Evolutionary conservation across 163 green algal species (phyloP).

Genomic region (Prototheca wickerhamii): DNA sequence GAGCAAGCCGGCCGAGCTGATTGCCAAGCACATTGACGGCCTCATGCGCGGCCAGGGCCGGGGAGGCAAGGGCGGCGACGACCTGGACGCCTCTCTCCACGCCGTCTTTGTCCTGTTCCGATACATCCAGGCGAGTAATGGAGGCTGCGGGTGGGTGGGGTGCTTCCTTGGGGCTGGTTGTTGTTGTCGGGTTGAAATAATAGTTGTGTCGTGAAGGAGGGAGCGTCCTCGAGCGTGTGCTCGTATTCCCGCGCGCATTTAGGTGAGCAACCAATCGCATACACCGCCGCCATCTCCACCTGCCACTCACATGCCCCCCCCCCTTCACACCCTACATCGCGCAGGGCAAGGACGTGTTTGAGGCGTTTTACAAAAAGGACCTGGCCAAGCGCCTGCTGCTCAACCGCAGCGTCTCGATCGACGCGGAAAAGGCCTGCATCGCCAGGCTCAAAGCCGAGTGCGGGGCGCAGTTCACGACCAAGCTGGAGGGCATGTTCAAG

Average conservation of each 20-base stretch:
- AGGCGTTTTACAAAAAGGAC: constrained; percentile 99
- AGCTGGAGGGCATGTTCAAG: constrained; percentile 98
- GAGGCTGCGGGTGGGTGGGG: constrained; percentile 47
- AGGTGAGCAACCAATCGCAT: background rate
- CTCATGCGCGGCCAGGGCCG: constrained; percentile 66
- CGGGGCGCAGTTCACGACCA: constrained; percentile 90
- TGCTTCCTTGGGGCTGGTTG: background rate
- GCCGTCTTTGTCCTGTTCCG: constrained; percentile 85
- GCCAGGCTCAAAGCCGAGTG: constrained; percentile 91
- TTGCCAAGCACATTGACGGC: constrained; percentile 91
- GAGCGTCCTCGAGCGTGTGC: no score
- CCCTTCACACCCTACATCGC: background rate
- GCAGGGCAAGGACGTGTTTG: constrained; percentile 84
- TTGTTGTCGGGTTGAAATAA: no score
- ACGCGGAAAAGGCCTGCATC: constrained; percentile 93
- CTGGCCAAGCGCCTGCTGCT: constrained; percentile 94
- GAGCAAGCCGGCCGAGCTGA: constrained; percentile 77
- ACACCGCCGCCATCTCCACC: background rate
- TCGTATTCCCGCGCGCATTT: background rate
- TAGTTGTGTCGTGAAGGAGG: no score
- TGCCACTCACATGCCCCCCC: background rate
- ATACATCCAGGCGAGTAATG: constrained; percentile 91
- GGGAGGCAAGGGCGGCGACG: constrained; percentile 56
- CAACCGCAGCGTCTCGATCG: constrained; percentile 65
- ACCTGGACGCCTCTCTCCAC: constrained; percentile 80